Percentiles rank a stretch among this genome's conserved stretches.
These are phyloP conservation scores for Globisporangium iwayamae DNA, from an alignment of 352 stramenopile genomes.

Conservation along the genomic window DNA sequence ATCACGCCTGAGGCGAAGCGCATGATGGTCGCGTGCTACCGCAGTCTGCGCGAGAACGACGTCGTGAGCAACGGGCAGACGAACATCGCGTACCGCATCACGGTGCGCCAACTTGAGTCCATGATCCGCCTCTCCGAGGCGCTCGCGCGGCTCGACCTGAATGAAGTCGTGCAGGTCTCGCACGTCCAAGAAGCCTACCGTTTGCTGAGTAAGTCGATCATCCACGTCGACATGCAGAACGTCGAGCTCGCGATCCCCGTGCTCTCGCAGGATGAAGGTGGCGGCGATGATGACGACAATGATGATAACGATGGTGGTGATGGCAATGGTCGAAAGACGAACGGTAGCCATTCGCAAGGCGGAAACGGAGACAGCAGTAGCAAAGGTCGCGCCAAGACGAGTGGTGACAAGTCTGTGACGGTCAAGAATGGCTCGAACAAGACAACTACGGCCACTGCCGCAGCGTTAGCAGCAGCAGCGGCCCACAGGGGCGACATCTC, in stretches of 20 bases:
- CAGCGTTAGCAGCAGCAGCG: not conserved
- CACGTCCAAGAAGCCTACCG: conserved; percentile 97
- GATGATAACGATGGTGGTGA: conserved; percentile 14
- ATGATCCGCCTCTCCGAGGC: conserved; percentile 98
- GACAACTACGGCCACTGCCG: not conserved
- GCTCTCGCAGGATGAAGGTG: conserved; percentile 24
- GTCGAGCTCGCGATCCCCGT: conserved; percentile 88
- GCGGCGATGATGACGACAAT: conserved; percentile 59
- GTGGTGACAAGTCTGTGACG: conserved; percentile 1
- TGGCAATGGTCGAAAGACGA: conserved; percentile 10
- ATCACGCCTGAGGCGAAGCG: conserved; percentile 78
- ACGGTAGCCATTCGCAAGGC: conserved; percentile 1
- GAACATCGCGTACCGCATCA: conserved; percentile 98
- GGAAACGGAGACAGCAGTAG: not conserved
- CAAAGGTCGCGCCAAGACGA: not conserved
- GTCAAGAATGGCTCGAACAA: not conserved
- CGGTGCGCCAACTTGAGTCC: conserved; percentile 97
- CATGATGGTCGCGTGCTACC: conserved; percentile 98
- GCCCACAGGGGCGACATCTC: conserved; percentile 29
- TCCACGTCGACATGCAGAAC: conserved; percentile 98
- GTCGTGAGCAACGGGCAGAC: conserved; percentile 89
- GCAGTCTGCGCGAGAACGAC: conserved; percentile 95
- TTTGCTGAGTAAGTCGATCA: conserved; percentile 97
- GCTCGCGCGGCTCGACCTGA: conserved; percentile 94
- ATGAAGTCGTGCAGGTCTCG: conserved; percentile 84